phyloP scores from a whole-genome alignment of 2,329 filamentous ascomycete species.

The Aspergillus sp. region DNA sequence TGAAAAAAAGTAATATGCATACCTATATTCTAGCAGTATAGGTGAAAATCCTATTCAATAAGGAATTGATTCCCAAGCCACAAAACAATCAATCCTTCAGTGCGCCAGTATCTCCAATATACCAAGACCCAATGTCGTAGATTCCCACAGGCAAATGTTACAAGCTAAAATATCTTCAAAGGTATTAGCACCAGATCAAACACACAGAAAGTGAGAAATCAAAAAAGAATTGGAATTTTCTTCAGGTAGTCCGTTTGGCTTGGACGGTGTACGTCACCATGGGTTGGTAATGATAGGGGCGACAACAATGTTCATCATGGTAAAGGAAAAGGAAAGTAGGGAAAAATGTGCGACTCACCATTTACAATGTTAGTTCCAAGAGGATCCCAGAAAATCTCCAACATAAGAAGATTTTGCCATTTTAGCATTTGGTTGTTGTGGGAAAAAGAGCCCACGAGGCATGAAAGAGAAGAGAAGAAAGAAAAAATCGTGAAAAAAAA shows the following conservation, averaged over 20 bases:
- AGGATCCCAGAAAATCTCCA: conserved; percentile 2
- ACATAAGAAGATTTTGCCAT: not conserved
- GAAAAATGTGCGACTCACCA: conserved; percentile 22
- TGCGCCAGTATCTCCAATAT: no score
- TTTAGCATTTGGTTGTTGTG: not conserved
- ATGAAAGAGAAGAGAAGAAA: conserved; percentile 6
- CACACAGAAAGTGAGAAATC: conserved; percentile 6
- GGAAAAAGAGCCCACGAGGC: conserved; percentile 1
- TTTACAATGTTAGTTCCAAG: conserved; percentile 7
- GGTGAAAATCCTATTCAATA: no score
- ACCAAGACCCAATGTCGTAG: no score
- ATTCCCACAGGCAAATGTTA: conserved; percentile 2
- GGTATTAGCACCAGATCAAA: not conserved
- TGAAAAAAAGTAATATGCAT: conserved; percentile 13
- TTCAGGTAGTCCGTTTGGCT: conserved; percentile 59
- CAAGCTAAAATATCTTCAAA: conserved; percentile 3
- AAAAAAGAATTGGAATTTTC: no score
- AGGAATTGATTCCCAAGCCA: conserved; percentile 4
- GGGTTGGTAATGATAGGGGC: conserved; percentile 57
- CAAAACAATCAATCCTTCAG: not conserved
- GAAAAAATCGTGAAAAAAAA: conserved; percentile 15
- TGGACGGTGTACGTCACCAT: conserved; percentile 59
- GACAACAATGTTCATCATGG: conserved; percentile 58
- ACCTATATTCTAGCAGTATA: conserved; percentile 9
- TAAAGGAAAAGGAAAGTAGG: conserved; percentile 12